A percentile compares a stretch with the other conserved stretches of the same genome.
phyloP scores from a whole-genome alignment of 2,329 filamentous ascomycete genomes.

The Alternaria gansuensis region DNA sequence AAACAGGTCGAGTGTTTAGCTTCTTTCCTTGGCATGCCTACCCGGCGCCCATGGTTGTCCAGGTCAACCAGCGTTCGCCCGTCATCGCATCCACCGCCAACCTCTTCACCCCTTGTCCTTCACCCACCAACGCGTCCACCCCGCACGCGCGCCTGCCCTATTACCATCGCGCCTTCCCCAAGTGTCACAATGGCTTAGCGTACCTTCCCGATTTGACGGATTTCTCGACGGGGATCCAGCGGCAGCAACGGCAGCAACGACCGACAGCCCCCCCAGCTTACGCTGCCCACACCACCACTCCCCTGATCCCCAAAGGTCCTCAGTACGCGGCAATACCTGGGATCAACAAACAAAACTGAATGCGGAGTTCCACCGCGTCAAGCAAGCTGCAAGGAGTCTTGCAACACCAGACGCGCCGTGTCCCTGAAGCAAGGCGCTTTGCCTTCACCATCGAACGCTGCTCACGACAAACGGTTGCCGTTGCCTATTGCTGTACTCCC shows the following conservation, averaged over 20 bases:
- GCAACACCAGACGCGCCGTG: conserved; percentile 19
- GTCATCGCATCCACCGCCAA: conserved; percentile 38
- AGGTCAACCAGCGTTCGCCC: conserved; percentile 33
- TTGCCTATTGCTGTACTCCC: conserved; percentile 24
- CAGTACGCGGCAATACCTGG: conserved; percentile 11
- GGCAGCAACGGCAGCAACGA: conserved; percentile 33
- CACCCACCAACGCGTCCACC: conserved; percentile 37
- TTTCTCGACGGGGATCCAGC: conserved; percentile 25
- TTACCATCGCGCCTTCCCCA: conserved; percentile 25
- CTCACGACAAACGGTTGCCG: conserved; percentile 22
- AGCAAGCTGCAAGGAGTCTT: conserved; percentile 4
- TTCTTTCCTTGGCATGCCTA: conserved; percentile 33
- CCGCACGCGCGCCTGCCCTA: conserved; percentile 30
- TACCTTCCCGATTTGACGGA: conserved; percentile 21
- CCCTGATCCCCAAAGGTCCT: not conserved
- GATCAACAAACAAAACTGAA: not conserved
- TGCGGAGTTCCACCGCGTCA: conserved; percentile 8
- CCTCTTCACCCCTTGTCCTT: conserved; percentile 37
- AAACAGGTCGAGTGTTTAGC: conserved; percentile 41
- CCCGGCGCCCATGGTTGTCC: conserved; percentile 24
- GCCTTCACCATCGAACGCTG: conserved; percentile 21
- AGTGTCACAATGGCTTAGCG: conserved; percentile 39
- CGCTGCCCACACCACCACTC: conserved; percentile 14
- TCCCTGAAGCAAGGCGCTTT: conserved; percentile 20
- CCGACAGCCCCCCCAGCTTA: conserved; percentile 22